A percentile compares a stretch with the other conserved stretches of the same genome.
phyloP scores from a whole-genome alignment of 1,284 basidiomycete genomes.

The Fomitopsis betulina region DNA sequence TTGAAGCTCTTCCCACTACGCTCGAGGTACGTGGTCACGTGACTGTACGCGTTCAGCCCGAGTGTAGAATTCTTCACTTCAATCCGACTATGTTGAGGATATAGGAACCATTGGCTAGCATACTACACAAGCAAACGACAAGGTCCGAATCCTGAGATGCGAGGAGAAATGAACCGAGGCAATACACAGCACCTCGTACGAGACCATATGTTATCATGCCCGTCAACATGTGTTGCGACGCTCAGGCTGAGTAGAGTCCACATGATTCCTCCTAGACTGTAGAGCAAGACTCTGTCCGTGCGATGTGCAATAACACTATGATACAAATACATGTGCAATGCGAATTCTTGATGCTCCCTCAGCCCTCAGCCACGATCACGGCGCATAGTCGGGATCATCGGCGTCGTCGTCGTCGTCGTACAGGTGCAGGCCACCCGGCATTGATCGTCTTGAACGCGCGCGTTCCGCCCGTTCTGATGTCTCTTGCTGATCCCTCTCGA shows the following conservation, averaged over 20 bases:
- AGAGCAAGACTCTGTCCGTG: not conserved
- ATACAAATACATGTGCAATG: constrained; percentile 1
- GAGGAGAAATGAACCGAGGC: too few species aligned
- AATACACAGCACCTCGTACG: not conserved
- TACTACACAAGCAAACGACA: too few species aligned
- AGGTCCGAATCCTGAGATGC: too few species aligned
- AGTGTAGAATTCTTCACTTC: too few species aligned
- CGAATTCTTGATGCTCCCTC: not conserved
- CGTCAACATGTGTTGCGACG: too few species aligned
- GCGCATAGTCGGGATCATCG: not conserved
- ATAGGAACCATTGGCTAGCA: too few species aligned
- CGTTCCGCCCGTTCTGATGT: constrained; percentile 28
- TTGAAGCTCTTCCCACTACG: too few species aligned
- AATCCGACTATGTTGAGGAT: too few species aligned
- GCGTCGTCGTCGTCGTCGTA: constrained; percentile 13
- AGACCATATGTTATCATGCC: too few species aligned
- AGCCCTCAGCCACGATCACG: not conserved
- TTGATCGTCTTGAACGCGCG: constrained; percentile 8
- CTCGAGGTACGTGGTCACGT: too few species aligned
- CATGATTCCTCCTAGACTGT: not conserved
- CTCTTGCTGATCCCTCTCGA: constrained; percentile 51
- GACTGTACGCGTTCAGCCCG: too few species aligned
- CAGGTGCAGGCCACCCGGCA: constrained; percentile 20
- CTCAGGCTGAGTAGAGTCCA: too few species aligned
- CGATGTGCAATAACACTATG: not conserved